Evolutionary conservation across 1,284 basidiomycete species (phyloP), one percentile per base, ranked within the genome.

Genomic region (Trichosporon asahii): DNA sequence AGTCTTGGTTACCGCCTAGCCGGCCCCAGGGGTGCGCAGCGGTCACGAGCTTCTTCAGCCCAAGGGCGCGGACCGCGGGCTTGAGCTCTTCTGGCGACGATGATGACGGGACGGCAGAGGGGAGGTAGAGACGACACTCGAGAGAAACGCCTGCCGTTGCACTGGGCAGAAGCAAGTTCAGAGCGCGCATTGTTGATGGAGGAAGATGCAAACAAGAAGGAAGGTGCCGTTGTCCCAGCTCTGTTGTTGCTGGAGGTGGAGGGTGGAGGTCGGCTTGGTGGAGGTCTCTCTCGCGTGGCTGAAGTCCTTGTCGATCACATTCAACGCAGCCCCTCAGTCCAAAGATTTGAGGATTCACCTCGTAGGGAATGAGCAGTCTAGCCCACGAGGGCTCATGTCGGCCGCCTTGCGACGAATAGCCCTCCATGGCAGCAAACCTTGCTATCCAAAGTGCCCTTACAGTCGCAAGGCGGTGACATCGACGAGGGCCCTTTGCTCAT

Each of bases 21-120:
- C 76, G 75, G 0, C 73, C 73, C 78, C 78, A 82, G 6, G 81
- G 81, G 69, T 82, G 81, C 18, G 76, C 75, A 55, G 75, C 80
- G 0, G 74, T 75, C n/a, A 82, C 74, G 4, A 82, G 27, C 64
- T 73, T 70, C 29, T 72, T 35, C 0, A 79, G 57, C 1, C 70
- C 64, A 18, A 72, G 55, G 8, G 15, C 46, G 31, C 49, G n/a
- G 44, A 68, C 8, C 15, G 67, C 57, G 15, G 31, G 65, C 3
- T 6, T n/a, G 15, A 71, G 37, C 2, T 27, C 40, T 2, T 21
- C 49, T 0, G 64, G 21, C 29, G 60, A 67, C 57, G 57, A 57
- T n/a, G 25, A 15, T 2, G 21, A 25, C 44, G n/a, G 31, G 5
- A 14, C 31, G 25, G 27, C 25, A 8, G 44, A 40, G 33, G 79